Percentiles rank a stretch among this genome's conserved stretches.
Evolutionary conservation across 1,284 basidiomycete species (phyloP).

Genomic region (Malassezia nana): DNA sequence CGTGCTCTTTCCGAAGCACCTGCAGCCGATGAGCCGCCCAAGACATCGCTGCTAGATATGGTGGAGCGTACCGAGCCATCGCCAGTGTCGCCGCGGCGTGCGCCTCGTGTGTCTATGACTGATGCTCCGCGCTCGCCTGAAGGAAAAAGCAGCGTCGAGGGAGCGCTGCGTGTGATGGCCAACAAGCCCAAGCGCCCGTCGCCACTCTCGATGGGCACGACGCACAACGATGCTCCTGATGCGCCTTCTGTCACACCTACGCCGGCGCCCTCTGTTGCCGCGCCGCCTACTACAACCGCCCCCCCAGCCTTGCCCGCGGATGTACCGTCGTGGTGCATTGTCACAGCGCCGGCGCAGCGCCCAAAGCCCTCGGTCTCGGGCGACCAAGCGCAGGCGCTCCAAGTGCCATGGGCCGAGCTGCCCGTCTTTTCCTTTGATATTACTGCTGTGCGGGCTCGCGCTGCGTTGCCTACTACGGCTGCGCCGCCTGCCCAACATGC

Average conservation of each 20-base stretch:
- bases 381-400: not conserved
- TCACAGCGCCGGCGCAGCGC: not conserved
- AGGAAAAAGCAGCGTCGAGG: not conserved
- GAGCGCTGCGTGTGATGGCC: not conserved
- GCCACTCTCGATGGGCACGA: slow-evolving; percentile 5
- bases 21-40: slow-evolving; percentile 21
- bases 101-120: not conserved
- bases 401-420: not conserved
- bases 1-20: slow-evolving; percentile 14
- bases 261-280: not conserved
- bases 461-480: not conserved
- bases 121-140: not conserved
- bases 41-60: slow-evolving; percentile 30
- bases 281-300: not conserved
- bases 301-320: not conserved
- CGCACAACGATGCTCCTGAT: not conserved
- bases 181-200: slow-evolving; percentile 17
- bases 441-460: not conserved
- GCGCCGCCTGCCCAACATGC: too few species aligned
- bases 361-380: not conserved
- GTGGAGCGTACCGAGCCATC: slow-evolving; percentile 28
- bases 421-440: slow-evolving; percentile 12
- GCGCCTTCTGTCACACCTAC: not conserved
- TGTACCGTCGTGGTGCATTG: slow-evolving; percentile 2
- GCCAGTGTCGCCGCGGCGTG: slow-evolving; percentile 17